Percentiles rank a stretch among this genome's conserved stretches.
These are phyloP conservation scores for Colletotrichum sp. DNA, from an alignment of 2,329 filamentous ascomycete genomes.

Conservation along the genomic window DNA sequence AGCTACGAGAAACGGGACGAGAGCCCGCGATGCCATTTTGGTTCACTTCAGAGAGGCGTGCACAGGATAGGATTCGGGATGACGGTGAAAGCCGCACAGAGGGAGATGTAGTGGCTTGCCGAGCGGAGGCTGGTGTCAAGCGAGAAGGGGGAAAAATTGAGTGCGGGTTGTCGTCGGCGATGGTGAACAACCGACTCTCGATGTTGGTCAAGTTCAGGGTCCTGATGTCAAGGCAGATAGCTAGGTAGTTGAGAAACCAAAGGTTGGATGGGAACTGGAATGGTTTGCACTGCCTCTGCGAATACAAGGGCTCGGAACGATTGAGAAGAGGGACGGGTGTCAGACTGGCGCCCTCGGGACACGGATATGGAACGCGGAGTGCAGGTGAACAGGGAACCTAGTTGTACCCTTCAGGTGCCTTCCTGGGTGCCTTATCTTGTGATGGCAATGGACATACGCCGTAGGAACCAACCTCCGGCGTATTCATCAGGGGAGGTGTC, in stretches of 20 bases:
- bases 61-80: not conserved
- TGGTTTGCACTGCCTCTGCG: not conserved
- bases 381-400: not conserved
- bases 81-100: not conserved
- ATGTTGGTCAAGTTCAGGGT: not conserved
- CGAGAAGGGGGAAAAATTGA: not conserved
- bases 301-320: not conserved
- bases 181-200: not conserved
- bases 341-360: not conserved
- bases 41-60: not conserved
- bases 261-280: not conserved
- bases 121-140: not conserved
- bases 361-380: not conserved
- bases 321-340: not conserved
- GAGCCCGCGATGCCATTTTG: conserved; percentile 71
- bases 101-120: not conserved
- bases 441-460: not conserved
- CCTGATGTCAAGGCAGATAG: not conserved
- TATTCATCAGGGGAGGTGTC: not conserved
- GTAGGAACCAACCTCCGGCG: not conserved
- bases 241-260: not conserved
- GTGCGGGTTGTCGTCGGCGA: not conserved
- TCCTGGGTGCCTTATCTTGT: not conserved
- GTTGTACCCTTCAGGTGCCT: not conserved
- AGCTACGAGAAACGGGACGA: conserved; percentile 84